These are phyloP conservation scores for Maudiozyma serrabonitensis DNA, from an alignment of 805 yeast species.

Conservation along the genomic window DNA sequence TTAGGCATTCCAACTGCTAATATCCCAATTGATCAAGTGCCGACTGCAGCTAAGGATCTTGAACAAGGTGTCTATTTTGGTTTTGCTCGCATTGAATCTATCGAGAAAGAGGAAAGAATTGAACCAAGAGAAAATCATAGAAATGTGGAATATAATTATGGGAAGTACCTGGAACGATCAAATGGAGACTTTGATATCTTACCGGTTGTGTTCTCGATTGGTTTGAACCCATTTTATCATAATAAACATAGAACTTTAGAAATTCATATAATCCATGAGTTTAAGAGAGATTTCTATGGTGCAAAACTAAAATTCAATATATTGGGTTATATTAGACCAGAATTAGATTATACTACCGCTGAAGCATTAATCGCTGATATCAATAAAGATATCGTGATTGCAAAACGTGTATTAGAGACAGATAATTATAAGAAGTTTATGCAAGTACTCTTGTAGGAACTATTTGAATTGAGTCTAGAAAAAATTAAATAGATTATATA, in stretches of 20 bases:
- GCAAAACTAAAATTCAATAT: slow-evolving; percentile 59
- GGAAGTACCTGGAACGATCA: slow-evolving; percentile 34
- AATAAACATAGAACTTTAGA: slow-evolving; percentile 79
- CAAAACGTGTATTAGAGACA: slow-evolving; percentile 24
- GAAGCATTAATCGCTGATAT: slow-evolving; percentile 85
- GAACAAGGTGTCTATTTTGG: slow-evolving; percentile 90
- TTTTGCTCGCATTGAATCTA: slow-evolving; percentile 37
- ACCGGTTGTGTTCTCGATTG: slow-evolving; percentile 93
- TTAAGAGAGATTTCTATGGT: slow-evolving; percentile 67
- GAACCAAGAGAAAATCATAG: slow-evolving; percentile 30
- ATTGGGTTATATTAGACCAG: slow-evolving; percentile 87
- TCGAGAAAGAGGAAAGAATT: slow-evolving; percentile 13
- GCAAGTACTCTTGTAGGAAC: background rate
- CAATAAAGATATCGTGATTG: slow-evolving; percentile 64
- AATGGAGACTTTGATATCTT: slow-evolving; percentile 36
- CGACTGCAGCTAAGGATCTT: slow-evolving; percentile 32
- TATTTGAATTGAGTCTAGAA: background rate
- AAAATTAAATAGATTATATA: background rate
- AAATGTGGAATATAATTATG: slow-evolving; percentile 51
- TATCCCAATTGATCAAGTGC: slow-evolving; percentile 49
- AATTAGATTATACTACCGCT: slow-evolving; percentile 69
- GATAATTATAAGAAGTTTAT: slow-evolving; percentile 5
- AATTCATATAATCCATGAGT: slow-evolving; percentile 73
- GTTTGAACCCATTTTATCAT: slow-evolving; percentile 88
- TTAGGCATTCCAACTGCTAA: slow-evolving; percentile 95